Percentiles rank a stretch among this genome's conserved stretches.
These are phyloP conservation scores for Actinomucor elegans DNA, from an alignment of 371 early-diverging fungal genomes.

Conservation along the genomic window DNA sequence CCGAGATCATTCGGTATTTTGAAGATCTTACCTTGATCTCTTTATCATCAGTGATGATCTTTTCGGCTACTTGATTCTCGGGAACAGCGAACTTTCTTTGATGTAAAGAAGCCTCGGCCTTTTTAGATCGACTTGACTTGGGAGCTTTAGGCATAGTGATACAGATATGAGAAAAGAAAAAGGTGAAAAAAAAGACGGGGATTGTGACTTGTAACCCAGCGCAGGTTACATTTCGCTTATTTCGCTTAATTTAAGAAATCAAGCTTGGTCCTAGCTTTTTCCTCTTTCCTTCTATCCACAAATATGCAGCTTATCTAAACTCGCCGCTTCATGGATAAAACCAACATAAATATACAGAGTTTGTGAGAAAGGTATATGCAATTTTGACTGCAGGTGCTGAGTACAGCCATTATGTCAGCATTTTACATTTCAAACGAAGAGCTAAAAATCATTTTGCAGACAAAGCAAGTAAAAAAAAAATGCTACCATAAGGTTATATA, in stretches of 20 bases:
- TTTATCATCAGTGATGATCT: conserved; percentile 10
- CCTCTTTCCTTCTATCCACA: background rate
- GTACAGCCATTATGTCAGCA: conserved; percentile 55
- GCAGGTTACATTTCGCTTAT: background rate
- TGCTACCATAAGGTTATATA: too few species aligned
- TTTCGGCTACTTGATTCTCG: conserved; percentile 25
- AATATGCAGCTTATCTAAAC: background rate
- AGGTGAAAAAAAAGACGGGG: background rate
- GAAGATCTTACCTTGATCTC: conserved; percentile 8
- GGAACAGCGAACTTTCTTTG: conserved; percentile 28
- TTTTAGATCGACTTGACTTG: conserved; percentile 25
- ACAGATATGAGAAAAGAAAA: conserved; percentile 5
- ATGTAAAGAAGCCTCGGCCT: conserved; percentile 12
- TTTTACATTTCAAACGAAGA: conserved; percentile 55
- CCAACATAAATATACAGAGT: too few species aligned
- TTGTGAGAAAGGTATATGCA: conserved; percentile 78
- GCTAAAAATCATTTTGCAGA: conserved; percentile 53
- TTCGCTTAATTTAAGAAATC: background rate
- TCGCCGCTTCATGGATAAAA: background rate
- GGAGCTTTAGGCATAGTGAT: conserved; percentile 49
- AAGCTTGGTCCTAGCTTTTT: background rate
- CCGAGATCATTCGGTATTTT: background rate
- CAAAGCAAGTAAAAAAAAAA: conserved; percentile 33
- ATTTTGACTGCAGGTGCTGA: conserved; percentile 68
- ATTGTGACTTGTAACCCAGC: background rate